A percentile compares a stretch with the other conserved stretches of the same genome.
Conservation (phyloP, 164 flowering plant species). For the Saururus chinensis region DNA sequence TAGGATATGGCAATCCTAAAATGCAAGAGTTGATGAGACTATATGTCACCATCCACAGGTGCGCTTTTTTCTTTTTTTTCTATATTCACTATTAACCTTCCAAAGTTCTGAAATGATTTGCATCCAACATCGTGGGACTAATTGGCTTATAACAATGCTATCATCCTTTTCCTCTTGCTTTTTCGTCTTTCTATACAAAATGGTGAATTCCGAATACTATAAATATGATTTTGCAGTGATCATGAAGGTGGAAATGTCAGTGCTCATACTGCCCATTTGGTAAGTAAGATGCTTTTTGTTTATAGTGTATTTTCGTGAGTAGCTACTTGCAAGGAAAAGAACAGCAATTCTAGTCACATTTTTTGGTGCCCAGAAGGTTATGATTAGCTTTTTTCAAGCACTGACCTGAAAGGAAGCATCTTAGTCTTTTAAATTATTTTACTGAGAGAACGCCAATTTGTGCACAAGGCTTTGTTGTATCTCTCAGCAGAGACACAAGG, state of each 20-base stretch:
- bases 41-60: conserved; percentile 91
- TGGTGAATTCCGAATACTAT: neutral
- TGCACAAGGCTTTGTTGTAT: too few species aligned
- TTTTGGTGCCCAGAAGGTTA: too few species aligned
- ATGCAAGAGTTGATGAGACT: conserved; percentile 98
- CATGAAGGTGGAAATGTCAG: conserved; percentile 99
- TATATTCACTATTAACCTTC: neutral
- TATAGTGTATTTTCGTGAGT: too few species aligned
- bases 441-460: neutral
- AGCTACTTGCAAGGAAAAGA: neutral
- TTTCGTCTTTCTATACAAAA: neutral
- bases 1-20: conserved; percentile 79
- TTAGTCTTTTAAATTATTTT: too few species aligned
- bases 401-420: too few species aligned
- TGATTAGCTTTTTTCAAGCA: too few species aligned
- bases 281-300: conserved; percentile 21
- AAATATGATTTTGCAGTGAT: conserved; percentile 49
- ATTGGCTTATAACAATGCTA: neutral
- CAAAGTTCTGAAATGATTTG: neutral
- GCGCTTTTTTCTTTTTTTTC: conserved; percentile 4
- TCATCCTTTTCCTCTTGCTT: neutral
- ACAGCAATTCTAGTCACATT: neutral
- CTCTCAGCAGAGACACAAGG: too few species aligned
- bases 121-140: neutral
- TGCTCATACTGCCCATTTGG: conserved; percentile 97